Percentiles rank a stretch among this genome's conserved stretches.
phyloP scores from a whole-genome alignment of 139 green algal species.

The Pseudopediastrum boryanum region DNA sequence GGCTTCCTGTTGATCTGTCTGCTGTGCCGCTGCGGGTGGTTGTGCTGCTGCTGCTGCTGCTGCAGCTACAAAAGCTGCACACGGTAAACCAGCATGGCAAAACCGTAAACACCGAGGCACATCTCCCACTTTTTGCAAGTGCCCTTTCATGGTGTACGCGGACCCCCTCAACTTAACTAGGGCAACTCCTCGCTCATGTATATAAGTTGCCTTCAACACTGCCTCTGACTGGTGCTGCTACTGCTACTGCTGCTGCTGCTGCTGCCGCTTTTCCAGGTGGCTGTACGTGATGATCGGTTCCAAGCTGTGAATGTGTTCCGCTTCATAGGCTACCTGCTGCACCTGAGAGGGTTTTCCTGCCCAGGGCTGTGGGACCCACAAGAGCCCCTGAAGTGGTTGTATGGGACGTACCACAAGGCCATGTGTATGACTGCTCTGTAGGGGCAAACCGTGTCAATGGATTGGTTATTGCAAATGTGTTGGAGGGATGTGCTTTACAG shows the following conservation, averaged over 20 bases:
- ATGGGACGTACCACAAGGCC: conserved; percentile 10
- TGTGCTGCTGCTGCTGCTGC: too few species aligned
- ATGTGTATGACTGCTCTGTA: too few species aligned
- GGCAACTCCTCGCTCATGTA: background rate
- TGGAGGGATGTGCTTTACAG: too few species aligned
- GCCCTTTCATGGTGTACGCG: background rate
- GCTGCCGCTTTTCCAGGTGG: conserved; percentile 7
- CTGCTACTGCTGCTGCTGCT: background rate
- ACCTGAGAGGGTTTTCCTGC: conserved; percentile 4
- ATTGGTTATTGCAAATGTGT: too few species aligned
- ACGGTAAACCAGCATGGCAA: too few species aligned
- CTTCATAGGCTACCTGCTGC: conserved; percentile 17
- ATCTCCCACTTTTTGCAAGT: background rate
- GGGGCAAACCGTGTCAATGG: too few species aligned
- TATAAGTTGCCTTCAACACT: background rate
- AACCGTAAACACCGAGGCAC: background rate
- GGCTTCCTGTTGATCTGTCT: too few species aligned
- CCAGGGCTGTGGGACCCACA: conserved; percentile 21
- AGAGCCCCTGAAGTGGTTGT: conserved; percentile 15
- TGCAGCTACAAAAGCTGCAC: too few species aligned
- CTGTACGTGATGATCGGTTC: conserved; percentile 31
- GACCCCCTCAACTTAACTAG: background rate
- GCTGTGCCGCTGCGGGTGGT: too few species aligned
- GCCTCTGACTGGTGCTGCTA: background rate
- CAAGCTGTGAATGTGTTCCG: conserved; percentile 9